Evolutionary conservation across 352 stramenopile species (phyloP), one percentile per base, ranked within the genome.

Genomic region (Plasmopara muralis): DNA sequence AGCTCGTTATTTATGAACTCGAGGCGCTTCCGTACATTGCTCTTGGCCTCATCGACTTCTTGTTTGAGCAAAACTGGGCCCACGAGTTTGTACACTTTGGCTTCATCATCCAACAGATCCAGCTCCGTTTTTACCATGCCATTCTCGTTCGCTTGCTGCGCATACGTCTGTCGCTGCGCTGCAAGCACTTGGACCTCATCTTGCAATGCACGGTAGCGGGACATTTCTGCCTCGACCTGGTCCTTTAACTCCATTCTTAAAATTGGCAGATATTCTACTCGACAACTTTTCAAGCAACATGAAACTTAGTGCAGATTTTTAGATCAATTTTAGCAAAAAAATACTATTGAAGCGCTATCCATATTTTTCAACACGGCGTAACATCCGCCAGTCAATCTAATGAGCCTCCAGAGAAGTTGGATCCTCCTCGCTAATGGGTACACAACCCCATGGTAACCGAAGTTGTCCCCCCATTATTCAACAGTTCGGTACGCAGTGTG

Each of bases 1-100:
- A 97, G 70, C 62, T 98, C 92, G 40, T 93, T 87, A 46, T 86
- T 89, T 66, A 98, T 98, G 60, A 97, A 98, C 73, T 98, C 92
- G 53, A 98, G 77, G 34, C 93, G 80, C 71, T 98, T 98, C 37
- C 85, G 81, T 8, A 98, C 91, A 55, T 97, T 98, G 12, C 87
- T 83, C 61, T 96, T 97, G 42, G 92, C 92, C 60, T 98, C 93
- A 33, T 83, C 74, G 34, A 95, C 74, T 39, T 98, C 92, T 66
- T 98, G 95, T 64, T 97, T 97, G 42, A 98, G 87, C 53, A 98
- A 68, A 52, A 97, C 87, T 9, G 93, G 95, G 2, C 95, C 94
- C 28, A 98, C 86, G 56, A 97, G 81, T 68, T 98, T 98, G 77
- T 93, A 98, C 18, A 97, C 80, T 58, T 95, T 94, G 50, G 77